Evolutionary conservation across 2,329 filamentous ascomycete genomes (phyloP), one percentile per base, ranked within the genome.

Genomic region (Dendryphion nanum): DNA sequence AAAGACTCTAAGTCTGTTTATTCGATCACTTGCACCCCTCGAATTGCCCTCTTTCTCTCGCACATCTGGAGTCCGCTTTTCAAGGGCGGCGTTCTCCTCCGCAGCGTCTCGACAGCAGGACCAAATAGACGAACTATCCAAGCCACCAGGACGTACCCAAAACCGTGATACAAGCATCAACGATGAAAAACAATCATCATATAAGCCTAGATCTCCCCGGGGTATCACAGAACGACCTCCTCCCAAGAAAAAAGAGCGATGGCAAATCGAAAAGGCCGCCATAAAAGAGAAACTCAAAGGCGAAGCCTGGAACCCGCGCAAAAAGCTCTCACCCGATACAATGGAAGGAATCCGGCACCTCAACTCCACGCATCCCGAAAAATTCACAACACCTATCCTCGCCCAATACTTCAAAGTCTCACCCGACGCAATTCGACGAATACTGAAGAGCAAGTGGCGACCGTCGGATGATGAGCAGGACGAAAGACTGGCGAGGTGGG

Each of bases 261-360:
- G 93, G 93, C 76, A 79, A 60, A 63, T 79, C 12, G 85, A 96
- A 50, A 96, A 95, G 62, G 71, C 70, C 2, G 85, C 82, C 0
- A 67, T 94, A 23, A 78, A 83, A 53, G 67, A 79, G 44, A 98
- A 97, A 58, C 93, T 96, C 48, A 81, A 81, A 2, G 78, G 83
- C 6, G 81, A 69, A 26, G 70, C 83, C 7, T 98, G 91, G 90
- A 76, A 77, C 18, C 91, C 93, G 19, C 77, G 79, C 33, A 96
- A 95, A 66, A 83, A 83, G 41, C 76, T 98, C 7, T 97, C 93
- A 0, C 93, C 93, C 0, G 91, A 97, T 64, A 89, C 90, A 1
- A 73, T 96, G 20, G 83, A 86, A n/a, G 90, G 89, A 29, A 95
- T 98, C 51, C 82, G 89, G 29, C 83, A 86, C 15, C 73, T 98